Evolutionary conservation across 495 filamentous ascomycete species (phyloP), one percentile per base, ranked within the genome.

Genomic region (Penicillium ochrochloron): DNA sequence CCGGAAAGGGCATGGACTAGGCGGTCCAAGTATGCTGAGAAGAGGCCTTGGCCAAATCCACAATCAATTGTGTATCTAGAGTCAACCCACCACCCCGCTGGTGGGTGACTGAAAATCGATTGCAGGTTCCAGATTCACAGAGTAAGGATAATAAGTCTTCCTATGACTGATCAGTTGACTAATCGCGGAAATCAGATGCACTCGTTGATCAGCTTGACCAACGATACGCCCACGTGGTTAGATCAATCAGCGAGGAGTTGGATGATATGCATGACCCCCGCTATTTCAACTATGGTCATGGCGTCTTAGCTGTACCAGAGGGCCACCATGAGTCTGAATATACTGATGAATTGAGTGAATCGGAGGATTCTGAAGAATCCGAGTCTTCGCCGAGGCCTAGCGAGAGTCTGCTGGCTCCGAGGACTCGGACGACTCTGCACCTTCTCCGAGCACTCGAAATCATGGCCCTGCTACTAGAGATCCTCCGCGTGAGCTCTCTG

Each of bases 41-140:
- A 23, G 14, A 51, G 1, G n/a, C 46, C 46, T 0, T 27, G 46
- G 46, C 6, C 10, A 11, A 51, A 51, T 2, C 46, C 21, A 51
- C 17, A 19, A 4, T 17, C 2, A 50, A n/a, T 3, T 50, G 44
- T 15, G 23, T 25, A 1, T 8, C 9, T 0, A 50, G 44, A 11
- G 44, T 51, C 21, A 51, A 51, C 7, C 46, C 46, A 29, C 46
- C 46, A 51, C 46, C 46, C 14, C 21, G 46, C 19, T 51, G 46
- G 21, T 51, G n/a, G 46, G 25, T 51, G 4, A 11, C 11, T 25
- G 11, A 52, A 15, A 12, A 52, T 27, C 7, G 21, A n/a, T 3
- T 52, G 0, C 25, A 6, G 21, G 50, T 27, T 14, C 10, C 25
- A n/a, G 25, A 53, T 6, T 6, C 50, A 53, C 25, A 31, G 50